These are phyloP conservation scores for Botrytis porri DNA, from an alignment of 2,329 filamentous ascomycete genomes.

Conservation along the genomic window DNA sequence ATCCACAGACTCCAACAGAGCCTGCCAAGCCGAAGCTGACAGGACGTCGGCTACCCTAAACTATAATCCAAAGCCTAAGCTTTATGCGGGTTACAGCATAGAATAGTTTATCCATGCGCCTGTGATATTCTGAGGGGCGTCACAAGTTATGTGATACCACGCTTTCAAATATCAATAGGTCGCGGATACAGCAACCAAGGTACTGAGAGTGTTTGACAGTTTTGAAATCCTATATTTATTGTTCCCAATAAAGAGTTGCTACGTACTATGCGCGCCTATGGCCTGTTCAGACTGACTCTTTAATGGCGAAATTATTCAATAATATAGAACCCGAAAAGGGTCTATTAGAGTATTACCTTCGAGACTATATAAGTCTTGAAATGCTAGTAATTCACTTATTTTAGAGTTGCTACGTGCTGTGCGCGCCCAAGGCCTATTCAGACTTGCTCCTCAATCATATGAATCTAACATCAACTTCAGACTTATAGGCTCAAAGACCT, in stretches of 20 bases:
- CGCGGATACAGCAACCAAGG: conserved; percentile 1
- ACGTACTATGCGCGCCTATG: background rate
- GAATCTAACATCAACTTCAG: background rate
- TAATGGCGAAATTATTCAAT: background rate
- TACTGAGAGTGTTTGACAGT: background rate
- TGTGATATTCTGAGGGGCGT: conserved; percentile 1
- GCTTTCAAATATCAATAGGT: background rate
- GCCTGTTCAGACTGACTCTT: background rate
- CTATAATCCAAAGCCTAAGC: background rate
- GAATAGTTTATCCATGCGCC: background rate
- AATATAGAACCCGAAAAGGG: background rate
- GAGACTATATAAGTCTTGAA: background rate
- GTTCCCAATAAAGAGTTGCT: background rate
- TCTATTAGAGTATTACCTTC: background rate
- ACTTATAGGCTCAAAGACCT: background rate
- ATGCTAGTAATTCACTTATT: background rate
- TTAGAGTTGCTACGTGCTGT: background rate
- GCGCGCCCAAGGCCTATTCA: background rate
- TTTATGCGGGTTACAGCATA: background rate
- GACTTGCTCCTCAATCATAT: background rate
- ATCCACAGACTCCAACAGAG: conserved; percentile 7
- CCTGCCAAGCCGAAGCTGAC: conserved; percentile 2
- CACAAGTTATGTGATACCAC: background rate
- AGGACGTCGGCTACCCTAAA: background rate
- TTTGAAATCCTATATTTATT: background rate